These are phyloP conservation scores for Chrysoporthe austroafricana DNA, from an alignment of 2,329 filamentous ascomycete genomes.

Conservation along the genomic window DNA sequence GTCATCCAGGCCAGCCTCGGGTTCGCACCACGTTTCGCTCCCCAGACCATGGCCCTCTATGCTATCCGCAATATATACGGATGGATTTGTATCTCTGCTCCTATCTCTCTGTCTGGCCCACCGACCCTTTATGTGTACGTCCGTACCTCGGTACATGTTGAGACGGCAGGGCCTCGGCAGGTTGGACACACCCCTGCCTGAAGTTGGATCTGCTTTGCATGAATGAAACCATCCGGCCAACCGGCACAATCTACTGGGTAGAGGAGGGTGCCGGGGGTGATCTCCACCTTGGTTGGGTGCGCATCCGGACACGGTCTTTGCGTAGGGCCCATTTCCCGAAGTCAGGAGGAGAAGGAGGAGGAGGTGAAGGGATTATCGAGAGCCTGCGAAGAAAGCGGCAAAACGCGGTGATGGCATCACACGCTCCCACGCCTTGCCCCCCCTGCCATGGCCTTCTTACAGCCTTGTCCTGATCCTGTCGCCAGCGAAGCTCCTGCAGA, in stretches of 20 bases:
- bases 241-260: neutral
- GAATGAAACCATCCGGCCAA: neutral
- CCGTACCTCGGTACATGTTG: neutral
- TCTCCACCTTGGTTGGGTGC: slow-evolving; percentile 1
- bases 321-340: neutral
- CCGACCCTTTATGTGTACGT: too few relatives aligned
- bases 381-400: neutral
- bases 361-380: neutral
- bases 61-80: neutral
- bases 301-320: neutral
- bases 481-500: neutral
- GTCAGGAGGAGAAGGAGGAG: neutral
- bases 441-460: neutral
- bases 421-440: neutral
- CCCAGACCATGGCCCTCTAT: neutral
- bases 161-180: neutral
- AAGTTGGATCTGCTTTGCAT: slow-evolving; percentile 4
- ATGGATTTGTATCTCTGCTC: neutral
- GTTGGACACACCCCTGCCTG: neutral
- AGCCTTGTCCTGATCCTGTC: neutral
- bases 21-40: neutral
- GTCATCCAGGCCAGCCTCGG: neutral
- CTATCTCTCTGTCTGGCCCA: neutral
- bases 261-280: neutral
- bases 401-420: neutral